Percentiles rank a stretch among this genome's conserved stretches.
These are phyloP conservation scores for Kazachstania taianensis DNA, from an alignment of 805 yeast genomes.

Conservation along the genomic window DNA sequence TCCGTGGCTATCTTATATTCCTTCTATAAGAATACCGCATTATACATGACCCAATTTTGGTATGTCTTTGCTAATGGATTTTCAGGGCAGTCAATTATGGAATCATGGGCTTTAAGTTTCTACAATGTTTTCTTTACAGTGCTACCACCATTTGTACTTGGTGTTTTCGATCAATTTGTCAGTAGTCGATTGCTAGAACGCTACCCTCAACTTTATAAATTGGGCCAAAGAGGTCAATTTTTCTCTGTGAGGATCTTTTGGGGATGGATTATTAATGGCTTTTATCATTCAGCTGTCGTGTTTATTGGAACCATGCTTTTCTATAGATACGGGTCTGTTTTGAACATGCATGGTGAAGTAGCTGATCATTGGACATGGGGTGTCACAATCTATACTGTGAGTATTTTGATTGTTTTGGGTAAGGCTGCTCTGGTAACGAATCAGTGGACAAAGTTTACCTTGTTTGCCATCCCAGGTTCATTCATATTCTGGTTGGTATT, in stretches of 20 bases:
- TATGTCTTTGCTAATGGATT: slow-evolving; percentile 84
- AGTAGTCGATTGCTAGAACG: slow-evolving; percentile 80
- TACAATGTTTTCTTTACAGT: slow-evolving; percentile 93
- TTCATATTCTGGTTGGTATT: slow-evolving; percentile 71
- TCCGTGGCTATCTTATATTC: slow-evolving; percentile 89
- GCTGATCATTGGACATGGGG: slow-evolving; percentile 96
- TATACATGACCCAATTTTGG: slow-evolving; percentile 98
- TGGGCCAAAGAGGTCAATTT: slow-evolving; percentile 83
- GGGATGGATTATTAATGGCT: slow-evolving; percentile 96
- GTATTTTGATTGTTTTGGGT: slow-evolving; percentile 81
- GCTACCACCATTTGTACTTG: slow-evolving; percentile 90
- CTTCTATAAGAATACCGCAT: slow-evolving; percentile 88
- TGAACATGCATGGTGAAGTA: slow-evolving; percentile 50
- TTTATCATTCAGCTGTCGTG: slow-evolving; percentile 81
- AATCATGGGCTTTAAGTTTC: slow-evolving; percentile 95
- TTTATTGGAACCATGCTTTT: slow-evolving; percentile 64
- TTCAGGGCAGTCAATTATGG: slow-evolving; percentile 92
- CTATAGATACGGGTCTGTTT: slow-evolving; percentile 55
- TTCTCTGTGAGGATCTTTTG: slow-evolving; percentile 88
- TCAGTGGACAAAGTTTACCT: slow-evolving; percentile 89
- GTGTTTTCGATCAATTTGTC: slow-evolving; percentile 93
- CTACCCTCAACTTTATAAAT: slow-evolving; percentile 84
- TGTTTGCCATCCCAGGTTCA: slow-evolving; percentile 93
- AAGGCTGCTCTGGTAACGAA: slow-evolving; percentile 90
- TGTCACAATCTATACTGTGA: slow-evolving; percentile 75